These are phyloP conservation scores for Leccinum ochraceum DNA, from an alignment of 768 basidiomycete genomes.

Conservation along the genomic window DNA sequence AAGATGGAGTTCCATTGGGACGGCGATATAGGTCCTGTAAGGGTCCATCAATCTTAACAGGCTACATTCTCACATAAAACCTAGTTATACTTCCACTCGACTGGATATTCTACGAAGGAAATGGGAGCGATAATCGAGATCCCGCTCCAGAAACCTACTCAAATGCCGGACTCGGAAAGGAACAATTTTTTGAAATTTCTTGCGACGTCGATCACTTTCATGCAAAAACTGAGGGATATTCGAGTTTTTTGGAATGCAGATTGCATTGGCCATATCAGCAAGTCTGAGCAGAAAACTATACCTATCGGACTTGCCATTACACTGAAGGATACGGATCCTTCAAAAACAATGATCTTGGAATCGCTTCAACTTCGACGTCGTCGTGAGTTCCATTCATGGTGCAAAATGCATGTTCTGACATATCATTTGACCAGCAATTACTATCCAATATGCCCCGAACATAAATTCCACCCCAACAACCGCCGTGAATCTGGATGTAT, in stretches of 20 bases:
- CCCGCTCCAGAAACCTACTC: conserved; percentile 70
- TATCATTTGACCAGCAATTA: no score
- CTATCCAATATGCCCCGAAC: no score
- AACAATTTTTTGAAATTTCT: conserved; percentile 89
- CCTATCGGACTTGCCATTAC: conserved; percentile 51
- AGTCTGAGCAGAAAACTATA: conserved; percentile 44
- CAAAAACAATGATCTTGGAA: conserved; percentile 55
- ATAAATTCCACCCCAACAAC: conserved; percentile 34
- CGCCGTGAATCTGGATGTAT: conserved; percentile 19
- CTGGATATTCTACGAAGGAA: conserved; percentile 50
- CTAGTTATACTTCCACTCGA: conserved; percentile 66
- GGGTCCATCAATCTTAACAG: conserved; percentile 36
- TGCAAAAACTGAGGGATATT: conserved; percentile 71
- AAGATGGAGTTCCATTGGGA: conserved; percentile 98
- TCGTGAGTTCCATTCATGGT: neutral
- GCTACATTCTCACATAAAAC: conserved; percentile 1
- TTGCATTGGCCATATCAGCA: conserved; percentile 45
- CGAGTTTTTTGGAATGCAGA: conserved; percentile 79
- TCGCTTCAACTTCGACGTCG: conserved; percentile 43
- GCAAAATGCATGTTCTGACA: no score
- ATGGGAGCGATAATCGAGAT: conserved; percentile 84
- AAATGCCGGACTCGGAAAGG: conserved; percentile 58
- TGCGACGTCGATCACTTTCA: conserved; percentile 89
- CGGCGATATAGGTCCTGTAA: conserved; percentile 57
- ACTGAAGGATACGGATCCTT: conserved; percentile 52